Conservation (phyloP, 2,329 filamentous ascomycete genomes). For the Aspergillus fumigatiaffinis region DNA sequence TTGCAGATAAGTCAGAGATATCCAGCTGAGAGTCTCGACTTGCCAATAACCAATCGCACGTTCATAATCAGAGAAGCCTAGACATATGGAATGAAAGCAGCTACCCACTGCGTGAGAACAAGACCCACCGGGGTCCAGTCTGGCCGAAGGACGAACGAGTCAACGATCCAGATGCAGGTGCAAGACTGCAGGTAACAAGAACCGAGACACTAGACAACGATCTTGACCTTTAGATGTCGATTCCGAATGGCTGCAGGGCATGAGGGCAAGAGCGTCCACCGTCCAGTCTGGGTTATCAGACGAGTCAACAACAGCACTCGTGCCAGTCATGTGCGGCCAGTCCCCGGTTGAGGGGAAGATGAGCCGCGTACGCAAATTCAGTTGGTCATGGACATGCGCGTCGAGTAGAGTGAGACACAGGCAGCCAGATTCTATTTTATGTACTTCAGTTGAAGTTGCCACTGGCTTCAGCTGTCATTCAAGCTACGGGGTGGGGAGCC, state of each 20-base stretch:
- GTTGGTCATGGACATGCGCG: not conserved
- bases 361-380: not conserved
- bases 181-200: not conserved
- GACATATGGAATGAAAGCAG: not conserved
- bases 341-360: not conserved
- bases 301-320: not conserved
- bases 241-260: not conserved
- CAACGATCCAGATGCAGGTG: not conserved
- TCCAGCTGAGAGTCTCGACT: not conserved
- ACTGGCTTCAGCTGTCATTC: not conserved
- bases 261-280: not conserved
- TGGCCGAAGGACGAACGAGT: not conserved
- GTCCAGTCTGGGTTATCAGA: not conserved
- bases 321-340: too few relatives aligned
- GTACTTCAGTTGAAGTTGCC: not conserved
- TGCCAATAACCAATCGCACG: not conserved
- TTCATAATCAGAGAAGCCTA: not conserved
- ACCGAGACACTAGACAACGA: not conserved
- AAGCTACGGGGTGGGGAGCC: not conserved
- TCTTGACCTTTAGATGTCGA: not conserved
- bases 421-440: not conserved
- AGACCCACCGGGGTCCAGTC: slow-evolving; percentile 4
- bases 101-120: not conserved
- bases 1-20: not conserved
- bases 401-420: not conserved